A percentile compares a stretch with the other conserved stretches of the same genome.
phyloP scores from a whole-genome alignment of 352 stramenopile genomes.

The Aphanomyces astaci region DNA sequence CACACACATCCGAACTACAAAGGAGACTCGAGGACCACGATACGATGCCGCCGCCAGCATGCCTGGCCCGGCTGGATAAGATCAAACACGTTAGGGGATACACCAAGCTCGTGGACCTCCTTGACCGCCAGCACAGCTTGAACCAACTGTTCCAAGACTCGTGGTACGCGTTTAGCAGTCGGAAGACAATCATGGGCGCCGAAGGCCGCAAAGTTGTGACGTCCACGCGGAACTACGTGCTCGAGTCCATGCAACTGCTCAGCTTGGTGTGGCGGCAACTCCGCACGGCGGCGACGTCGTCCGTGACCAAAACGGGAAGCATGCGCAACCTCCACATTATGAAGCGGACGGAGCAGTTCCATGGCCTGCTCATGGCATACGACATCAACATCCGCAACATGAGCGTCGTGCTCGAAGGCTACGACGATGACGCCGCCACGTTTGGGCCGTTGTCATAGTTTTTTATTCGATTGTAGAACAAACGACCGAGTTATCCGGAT shows the following conservation, averaged over 20 bases:
- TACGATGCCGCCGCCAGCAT: neutral
- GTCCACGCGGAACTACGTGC: neutral
- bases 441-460: neutral
- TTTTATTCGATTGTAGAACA: neutral
- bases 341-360: constrained; percentile 6
- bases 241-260: constrained; percentile 1
- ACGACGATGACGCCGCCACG: neutral
- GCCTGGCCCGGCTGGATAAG: neutral
- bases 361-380: neutral
- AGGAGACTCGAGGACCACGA: no score
- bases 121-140: neutral
- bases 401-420: neutral
- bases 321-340: neutral
- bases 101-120: constrained; percentile 1
- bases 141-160: neutral
- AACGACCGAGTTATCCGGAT: neutral
- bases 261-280: neutral
- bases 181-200: neutral
- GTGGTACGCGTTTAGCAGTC: neutral
- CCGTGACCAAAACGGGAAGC: neutral
- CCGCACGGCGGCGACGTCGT: neutral
- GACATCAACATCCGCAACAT: constrained; percentile 2
- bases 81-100: constrained; percentile 3
- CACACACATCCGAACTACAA: no score
- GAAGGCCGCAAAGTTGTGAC: neutral